phyloP scores from a whole-genome alignment of 176 grass and related monocot species.

The Avena eriantha region DNA sequence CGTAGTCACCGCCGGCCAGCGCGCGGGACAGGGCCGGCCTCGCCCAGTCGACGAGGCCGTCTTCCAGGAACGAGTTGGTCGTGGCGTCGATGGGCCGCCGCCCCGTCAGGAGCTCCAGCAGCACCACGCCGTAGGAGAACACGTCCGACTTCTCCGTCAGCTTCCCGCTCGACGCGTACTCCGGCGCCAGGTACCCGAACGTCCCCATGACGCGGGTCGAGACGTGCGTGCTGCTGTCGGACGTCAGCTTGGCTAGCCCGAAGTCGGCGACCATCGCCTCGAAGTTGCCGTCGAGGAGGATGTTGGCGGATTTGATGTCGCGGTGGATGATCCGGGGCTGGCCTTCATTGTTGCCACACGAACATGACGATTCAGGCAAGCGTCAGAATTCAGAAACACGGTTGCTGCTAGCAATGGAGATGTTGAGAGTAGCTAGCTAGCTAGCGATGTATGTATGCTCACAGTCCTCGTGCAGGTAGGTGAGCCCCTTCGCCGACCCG shows the following conservation, averaged over 20 bases:
- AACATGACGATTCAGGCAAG: not conserved
- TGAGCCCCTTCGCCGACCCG: slow-evolving; percentile 78
- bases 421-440: not conserved
- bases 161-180: slow-evolving; percentile 79
- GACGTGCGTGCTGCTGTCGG: slow-evolving; percentile 65
- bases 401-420: not conserved
- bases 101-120: slow-evolving; percentile 73
- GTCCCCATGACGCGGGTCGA: slow-evolving; percentile 83
- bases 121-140: slow-evolving; percentile 75
- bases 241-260: slow-evolving; percentile 72
- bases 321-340: slow-evolving; percentile 83
- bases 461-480: slow-evolving; percentile 97
- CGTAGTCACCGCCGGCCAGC: slow-evolving; percentile 68
- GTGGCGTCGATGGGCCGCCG: slow-evolving; percentile 54
- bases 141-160: slow-evolving; percentile 81
- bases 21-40: slow-evolving; percentile 59
- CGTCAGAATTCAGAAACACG: not conserved
- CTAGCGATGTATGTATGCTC: slow-evolving; percentile 29
- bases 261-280: slow-evolving; percentile 84
- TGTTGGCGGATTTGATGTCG: slow-evolving; percentile 76
- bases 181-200: slow-evolving; percentile 81
- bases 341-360: slow-evolving; percentile 40
- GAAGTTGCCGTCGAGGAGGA: slow-evolving; percentile 73
- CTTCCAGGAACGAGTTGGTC: slow-evolving; percentile 48
- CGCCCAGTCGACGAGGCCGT: slow-evolving; percentile 75